Conservation (phyloP, 768 basidiomycete species). For the Lanmaoa rubissima region DNA sequence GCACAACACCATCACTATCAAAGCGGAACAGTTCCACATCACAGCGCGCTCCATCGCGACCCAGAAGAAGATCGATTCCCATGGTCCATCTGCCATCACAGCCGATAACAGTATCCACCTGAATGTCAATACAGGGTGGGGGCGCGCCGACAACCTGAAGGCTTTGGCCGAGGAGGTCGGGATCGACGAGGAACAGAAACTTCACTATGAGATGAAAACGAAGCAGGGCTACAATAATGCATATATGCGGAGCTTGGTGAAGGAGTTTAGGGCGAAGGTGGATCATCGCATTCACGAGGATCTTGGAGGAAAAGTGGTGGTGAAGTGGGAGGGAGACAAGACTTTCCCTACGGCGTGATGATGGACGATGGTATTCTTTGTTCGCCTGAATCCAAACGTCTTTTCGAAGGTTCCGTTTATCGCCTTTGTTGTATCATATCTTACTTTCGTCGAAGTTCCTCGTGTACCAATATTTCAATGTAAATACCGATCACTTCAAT, state of each 20-base stretch:
- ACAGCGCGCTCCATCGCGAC: not conserved
- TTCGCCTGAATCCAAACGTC: not conserved
- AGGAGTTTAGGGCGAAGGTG: slow-evolving; percentile 1
- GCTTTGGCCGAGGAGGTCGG: slow-evolving; percentile 5
- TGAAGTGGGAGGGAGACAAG: slow-evolving; percentile 12
- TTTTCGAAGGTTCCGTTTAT: not conserved
- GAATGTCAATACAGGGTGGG: slow-evolving; percentile 8
- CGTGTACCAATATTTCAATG: no score
- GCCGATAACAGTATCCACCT: slow-evolving; percentile 9
- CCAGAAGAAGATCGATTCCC: not conserved
- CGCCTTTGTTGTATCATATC: not conserved
- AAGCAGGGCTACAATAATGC: slow-evolving; percentile 6
- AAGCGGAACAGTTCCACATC: not conserved
- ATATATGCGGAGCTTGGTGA: not conserved
- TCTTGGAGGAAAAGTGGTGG: slow-evolving; percentile 2
- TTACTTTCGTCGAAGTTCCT: no score
- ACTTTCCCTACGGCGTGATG: slow-evolving; percentile 3
- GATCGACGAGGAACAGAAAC: not conserved
- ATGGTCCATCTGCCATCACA: slow-evolving; percentile 2
- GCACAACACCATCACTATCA: not conserved
- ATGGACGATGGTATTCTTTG: not conserved
- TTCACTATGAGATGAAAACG: not conserved
- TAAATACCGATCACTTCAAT: no score
- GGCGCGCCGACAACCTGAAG: not conserved
- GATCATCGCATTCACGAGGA: not conserved